phyloP scores from a whole-genome alignment of 2,329 filamentous ascomycete species.

The Thermoascus crustaceus region DNA sequence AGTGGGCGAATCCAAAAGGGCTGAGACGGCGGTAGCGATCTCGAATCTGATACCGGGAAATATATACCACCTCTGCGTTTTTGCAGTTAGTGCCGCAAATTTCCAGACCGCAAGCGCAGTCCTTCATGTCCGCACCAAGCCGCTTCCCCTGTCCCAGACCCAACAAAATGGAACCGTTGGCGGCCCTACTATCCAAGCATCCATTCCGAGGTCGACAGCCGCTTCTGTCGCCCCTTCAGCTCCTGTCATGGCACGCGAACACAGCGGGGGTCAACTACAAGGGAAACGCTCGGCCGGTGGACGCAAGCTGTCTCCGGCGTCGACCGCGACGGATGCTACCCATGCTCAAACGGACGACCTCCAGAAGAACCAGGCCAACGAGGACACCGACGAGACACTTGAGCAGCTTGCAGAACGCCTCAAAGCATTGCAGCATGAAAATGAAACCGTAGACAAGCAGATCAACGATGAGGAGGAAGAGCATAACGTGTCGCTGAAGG shows the following conservation, averaged over 20 bases:
- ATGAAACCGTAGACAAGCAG: constrained; percentile 66
- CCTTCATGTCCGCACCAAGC: constrained; percentile 69
- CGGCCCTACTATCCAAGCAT: constrained; percentile 43
- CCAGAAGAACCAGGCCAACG: constrained; percentile 29
- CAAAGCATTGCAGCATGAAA: constrained; percentile 71
- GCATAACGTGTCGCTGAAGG: constrained; percentile 55
- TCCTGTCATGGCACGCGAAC: constrained; percentile 57
- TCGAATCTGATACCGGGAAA: constrained; percentile 77
- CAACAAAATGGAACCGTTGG: constrained; percentile 27
- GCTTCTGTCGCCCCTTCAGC: constrained; percentile 54
- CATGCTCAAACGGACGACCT: constrained; percentile 36
- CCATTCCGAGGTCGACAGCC: constrained; percentile 44
- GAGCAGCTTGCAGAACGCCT: constrained; percentile 74
- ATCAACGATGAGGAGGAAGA: constrained; percentile 62
- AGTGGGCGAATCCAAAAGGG: constrained; percentile 77
- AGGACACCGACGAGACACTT: constrained; percentile 58
- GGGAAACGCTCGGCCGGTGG: constrained; percentile 61
- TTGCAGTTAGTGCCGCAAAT: constrained; percentile 82
- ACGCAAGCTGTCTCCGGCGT: constrained; percentile 67
- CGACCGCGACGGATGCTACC: constrained; percentile 34
- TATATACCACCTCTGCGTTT: constrained; percentile 88
- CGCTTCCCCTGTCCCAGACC: constrained; percentile 35
- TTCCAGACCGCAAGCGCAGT: constrained; percentile 85
- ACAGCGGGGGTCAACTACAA: constrained; percentile 46
- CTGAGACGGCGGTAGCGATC: constrained; percentile 83